These are phyloP conservation scores for Myriosclerotinia duriaeana DNA, from an alignment of 2,329 filamentous ascomycete species.

Conservation along the genomic window DNA sequence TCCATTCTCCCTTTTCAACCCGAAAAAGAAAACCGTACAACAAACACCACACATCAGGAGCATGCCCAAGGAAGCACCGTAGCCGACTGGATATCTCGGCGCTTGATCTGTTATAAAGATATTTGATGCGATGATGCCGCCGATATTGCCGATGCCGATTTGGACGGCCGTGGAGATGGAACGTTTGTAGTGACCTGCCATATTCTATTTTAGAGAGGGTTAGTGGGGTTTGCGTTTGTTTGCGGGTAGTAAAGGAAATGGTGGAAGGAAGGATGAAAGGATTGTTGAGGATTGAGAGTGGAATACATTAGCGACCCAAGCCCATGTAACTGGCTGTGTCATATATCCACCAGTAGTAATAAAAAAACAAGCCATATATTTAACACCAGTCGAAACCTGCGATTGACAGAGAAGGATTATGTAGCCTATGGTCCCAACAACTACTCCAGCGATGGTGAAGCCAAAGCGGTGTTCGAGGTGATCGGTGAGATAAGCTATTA, in stretches of 20 bases:
- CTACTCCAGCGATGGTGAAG: constrained; percentile 30
- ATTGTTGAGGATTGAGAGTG: not conserved
- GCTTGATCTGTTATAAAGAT: constrained; percentile 14
- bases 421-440: constrained; percentile 28
- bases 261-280: not conserved
- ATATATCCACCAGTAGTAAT: constrained; percentile 42
- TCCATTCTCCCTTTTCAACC: constrained; percentile 15
- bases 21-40: constrained; percentile 17
- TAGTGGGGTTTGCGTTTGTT: not conserved
- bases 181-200: constrained; percentile 29
- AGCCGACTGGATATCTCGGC: constrained; percentile 4
- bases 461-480: constrained; percentile 27
- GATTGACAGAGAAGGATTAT: constrained; percentile 39
- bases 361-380: constrained; percentile 44
- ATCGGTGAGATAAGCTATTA: constrained; percentile 28
- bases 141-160: constrained; percentile 26
- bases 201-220: constrained; percentile 21
- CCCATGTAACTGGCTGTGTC: constrained; percentile 43
- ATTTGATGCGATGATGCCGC: constrained; percentile 16
- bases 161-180: constrained; percentile 8
- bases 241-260: not conserved
- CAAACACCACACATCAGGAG: not conserved
- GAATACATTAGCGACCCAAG: constrained; percentile 49
- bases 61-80: constrained; percentile 9
- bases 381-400: constrained; percentile 49